Evolutionary conservation across 1,284 basidiomycete genomes (phyloP), one percentile per base, ranked within the genome.

Genomic region (Cryptococcus sp.): DNA sequence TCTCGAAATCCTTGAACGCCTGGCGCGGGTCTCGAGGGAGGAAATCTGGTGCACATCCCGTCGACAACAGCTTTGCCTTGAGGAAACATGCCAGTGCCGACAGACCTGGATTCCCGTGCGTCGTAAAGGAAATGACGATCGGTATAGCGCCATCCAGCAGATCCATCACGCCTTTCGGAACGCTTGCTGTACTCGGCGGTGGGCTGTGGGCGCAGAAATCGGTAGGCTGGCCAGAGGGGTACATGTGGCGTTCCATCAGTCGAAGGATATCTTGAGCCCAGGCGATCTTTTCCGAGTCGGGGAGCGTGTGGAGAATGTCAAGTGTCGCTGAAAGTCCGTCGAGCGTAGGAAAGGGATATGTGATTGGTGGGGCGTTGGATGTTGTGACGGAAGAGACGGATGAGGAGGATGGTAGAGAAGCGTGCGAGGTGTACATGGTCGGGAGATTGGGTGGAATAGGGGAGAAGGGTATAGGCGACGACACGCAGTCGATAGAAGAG

Each of bases 1-100:
- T 73, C 66, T 93, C 90, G 64, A 89, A 94, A 66, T 92, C 89
- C 39, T 86, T 79, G 74, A 97, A 97, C 2, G 93, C 90, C 3
- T 79, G 69, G 16, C 87, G 79, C 4, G 85, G 83, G 62, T 88
- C 87, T 53, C 79, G 81, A 0, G 74, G 76, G 40, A 86, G 55
- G 53, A 78, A 73, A 26, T 80, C 75, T 0, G 84, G 82, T 82
- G 19, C 81, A 75, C 22, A 25, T 3, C 65, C 62, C 1, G 56
- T 49, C 19, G 60, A 43, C 21, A 57, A 56, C 54, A 75, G 33
- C 52, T 65, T 63, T 5, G 54, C 67, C 52, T 60, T 56, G 24
- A 60, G 68, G 56, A 63, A 76, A 56, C 19, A 62, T 45, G 63
- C 64, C 21, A 57, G 35, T 2, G 59, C 51, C 0, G 53, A 43